Conservation (phyloP, 1,284 basidiomycete genomes). For the Exobasidium rhododendri region DNA sequence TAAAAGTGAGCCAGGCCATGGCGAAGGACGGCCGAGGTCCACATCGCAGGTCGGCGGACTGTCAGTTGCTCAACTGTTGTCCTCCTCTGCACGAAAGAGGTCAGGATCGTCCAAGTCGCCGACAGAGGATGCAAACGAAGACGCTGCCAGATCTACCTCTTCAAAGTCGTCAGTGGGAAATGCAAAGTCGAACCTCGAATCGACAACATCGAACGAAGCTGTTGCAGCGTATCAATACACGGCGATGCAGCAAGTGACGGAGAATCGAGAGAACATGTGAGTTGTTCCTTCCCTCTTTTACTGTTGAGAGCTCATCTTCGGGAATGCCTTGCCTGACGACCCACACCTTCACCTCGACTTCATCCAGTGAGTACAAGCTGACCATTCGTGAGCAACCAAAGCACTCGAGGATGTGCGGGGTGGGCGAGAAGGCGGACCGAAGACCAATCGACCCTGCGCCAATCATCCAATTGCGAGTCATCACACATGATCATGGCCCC, state of each 20-base stretch:
- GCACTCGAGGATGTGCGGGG: slow-evolving; percentile 50
- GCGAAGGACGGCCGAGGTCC: too few species aligned
- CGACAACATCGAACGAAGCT: background rate
- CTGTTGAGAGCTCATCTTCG: background rate
- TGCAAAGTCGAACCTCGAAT: background rate
- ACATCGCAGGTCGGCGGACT: too few species aligned
- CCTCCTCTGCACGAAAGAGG: background rate
- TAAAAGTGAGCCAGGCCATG: too few species aligned
- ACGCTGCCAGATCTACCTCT: too few species aligned
- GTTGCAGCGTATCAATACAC: slow-evolving; percentile 41
- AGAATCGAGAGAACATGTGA: slow-evolving; percentile 36
- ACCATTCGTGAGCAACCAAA: slow-evolving; percentile 49
- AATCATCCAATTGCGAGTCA: slow-evolving; percentile 86
- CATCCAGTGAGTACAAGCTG: slow-evolving; percentile 37
- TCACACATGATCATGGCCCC: slow-evolving; percentile 57
- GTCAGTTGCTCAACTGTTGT: background rate
- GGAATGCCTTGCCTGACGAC: background rate
- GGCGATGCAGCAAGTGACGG: slow-evolving; percentile 35
- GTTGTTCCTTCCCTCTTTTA: slow-evolving; percentile 6
- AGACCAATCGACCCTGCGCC: slow-evolving; percentile 93
- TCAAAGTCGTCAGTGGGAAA: background rate
- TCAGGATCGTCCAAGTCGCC: too few species aligned
- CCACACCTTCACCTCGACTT: background rate
- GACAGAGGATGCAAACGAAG: too few species aligned
- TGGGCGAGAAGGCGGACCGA: slow-evolving; percentile 73